These are phyloP conservation scores for Asterochloris erici DNA, from an alignment of 139 green algal species.

Conservation along the genomic window DNA sequence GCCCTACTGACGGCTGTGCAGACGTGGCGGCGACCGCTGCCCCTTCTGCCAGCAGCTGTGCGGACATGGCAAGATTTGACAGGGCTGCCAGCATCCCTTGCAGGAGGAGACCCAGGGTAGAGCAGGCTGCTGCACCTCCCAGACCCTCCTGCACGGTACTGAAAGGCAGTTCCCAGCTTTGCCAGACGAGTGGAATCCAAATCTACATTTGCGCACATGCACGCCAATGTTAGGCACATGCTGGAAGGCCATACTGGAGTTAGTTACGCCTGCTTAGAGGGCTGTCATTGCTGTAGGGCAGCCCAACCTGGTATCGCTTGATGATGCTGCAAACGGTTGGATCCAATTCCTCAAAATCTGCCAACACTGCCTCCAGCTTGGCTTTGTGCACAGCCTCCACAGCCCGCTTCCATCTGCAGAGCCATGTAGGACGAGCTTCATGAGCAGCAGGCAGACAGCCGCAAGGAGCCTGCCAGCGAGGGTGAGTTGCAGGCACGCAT, in stretches of 20 bases:
- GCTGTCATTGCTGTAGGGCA: too few species aligned
- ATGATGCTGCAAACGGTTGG: conserved; percentile 41
- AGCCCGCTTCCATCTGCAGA: conserved; percentile 51
- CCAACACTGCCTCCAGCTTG: conserved; percentile 40
- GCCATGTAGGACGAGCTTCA: background rate
- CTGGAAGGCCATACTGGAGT: too few species aligned
- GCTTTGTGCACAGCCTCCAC: conserved; percentile 36
- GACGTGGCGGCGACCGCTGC: background rate
- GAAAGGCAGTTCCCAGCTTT: too few species aligned
- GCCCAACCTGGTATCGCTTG: conserved; percentile 40
- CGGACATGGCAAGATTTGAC: background rate
- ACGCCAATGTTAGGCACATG: too few species aligned
- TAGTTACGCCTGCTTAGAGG: too few species aligned
- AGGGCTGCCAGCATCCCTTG: conserved; percentile 44
- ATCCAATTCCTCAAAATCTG: conserved; percentile 55
- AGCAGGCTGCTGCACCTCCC: background rate
- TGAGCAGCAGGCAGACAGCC: too few species aligned
- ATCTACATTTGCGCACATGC: too few species aligned
- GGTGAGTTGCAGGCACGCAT: too few species aligned
- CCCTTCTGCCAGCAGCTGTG: background rate
- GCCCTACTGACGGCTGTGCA: background rate
- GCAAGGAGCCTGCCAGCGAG: too few species aligned
- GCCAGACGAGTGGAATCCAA: too few species aligned
- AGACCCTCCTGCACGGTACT: too few species aligned
- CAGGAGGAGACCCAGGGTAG: conserved; percentile 60